Percentiles rank a stretch among this genome's conserved stretches.
Evolutionary conservation across 768 basidiomycete genomes (phyloP).

Genomic region (Fomitopsis serialis): DNA sequence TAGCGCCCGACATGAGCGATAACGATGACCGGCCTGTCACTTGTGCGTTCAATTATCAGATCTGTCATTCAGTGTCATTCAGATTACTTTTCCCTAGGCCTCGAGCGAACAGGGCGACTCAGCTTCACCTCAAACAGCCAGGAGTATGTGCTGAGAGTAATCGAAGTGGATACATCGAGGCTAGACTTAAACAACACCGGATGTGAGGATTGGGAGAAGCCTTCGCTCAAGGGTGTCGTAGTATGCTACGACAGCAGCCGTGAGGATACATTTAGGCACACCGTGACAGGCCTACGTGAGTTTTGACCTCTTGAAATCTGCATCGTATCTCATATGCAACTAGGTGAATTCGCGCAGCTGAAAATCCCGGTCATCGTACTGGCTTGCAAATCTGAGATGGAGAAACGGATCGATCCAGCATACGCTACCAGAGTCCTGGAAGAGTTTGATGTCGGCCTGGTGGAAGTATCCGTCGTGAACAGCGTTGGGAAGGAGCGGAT

Average conservation of each 20-base stretch:
- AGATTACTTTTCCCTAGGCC: background rate
- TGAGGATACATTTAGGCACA: conserved; percentile 53
- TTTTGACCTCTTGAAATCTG: conserved; percentile 11
- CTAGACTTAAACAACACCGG: conserved; percentile 25
- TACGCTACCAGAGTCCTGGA: conserved; percentile 45
- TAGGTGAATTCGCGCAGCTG: conserved; percentile 55
- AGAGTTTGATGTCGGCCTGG: conserved; percentile 69
- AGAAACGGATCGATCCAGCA: conserved; percentile 51
- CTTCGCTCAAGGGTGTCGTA: conserved; percentile 66
- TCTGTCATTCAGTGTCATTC: background rate
- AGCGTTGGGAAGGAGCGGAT: conserved; percentile 68
- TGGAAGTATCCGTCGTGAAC: conserved; percentile 58
- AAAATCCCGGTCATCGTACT: conserved; percentile 68
- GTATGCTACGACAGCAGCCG: conserved; percentile 81
- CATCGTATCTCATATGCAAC: conserved; percentile 5
- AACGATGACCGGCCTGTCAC: conserved; percentile 9
- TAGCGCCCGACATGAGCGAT: background rate
- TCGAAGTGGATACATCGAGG: conserved; percentile 27
- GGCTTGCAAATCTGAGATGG: conserved; percentile 82
- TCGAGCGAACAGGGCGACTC: background rate
- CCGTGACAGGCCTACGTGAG: conserved; percentile 71
- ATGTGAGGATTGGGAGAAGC: conserved; percentile 44
- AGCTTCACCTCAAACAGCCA: conserved; percentile 2
- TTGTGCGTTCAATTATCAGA: conserved; percentile 16
- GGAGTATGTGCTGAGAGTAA: conserved; percentile 16